These are phyloP conservation scores for Polytolypa hystricis DNA, from an alignment of 2,329 filamentous ascomycete species.

Conservation along the genomic window DNA sequence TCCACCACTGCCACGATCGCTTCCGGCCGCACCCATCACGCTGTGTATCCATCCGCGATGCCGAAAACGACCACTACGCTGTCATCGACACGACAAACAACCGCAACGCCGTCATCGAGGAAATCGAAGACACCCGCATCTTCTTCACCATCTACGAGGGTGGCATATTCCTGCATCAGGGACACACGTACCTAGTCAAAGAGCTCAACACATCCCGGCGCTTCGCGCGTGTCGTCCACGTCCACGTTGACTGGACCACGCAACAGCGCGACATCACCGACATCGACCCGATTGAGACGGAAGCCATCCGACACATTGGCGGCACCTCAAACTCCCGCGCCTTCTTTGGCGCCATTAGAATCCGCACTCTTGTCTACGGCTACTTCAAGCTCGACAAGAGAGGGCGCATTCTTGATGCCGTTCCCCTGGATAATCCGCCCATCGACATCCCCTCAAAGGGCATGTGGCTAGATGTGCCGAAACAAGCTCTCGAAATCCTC, in stretches of 20 bases:
- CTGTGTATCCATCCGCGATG: constrained; percentile 79
- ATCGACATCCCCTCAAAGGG: constrained; percentile 76
- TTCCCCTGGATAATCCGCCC: constrained; percentile 86
- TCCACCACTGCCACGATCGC: constrained; percentile 79
- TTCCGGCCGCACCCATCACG: constrained; percentile 78
- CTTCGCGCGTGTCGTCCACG: constrained; percentile 77
- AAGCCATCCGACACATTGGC: constrained; percentile 66
- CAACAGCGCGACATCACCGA: constrained; percentile 88
- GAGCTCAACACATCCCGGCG: constrained; percentile 72
- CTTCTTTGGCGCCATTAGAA: constrained; percentile 77
- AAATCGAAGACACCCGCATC: constrained; percentile 89
- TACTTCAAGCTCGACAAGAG: constrained; percentile 95
- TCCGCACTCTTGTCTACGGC: constrained; percentile 81
- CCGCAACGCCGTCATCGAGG: constrained; percentile 70
- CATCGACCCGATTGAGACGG: constrained; percentile 84
- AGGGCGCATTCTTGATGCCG: constrained; percentile 76
- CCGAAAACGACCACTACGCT: constrained; percentile 83
- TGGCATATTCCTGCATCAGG: constrained; percentile 93
- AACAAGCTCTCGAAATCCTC: constrained; percentile 66
- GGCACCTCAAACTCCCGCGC: constrained; percentile 52
- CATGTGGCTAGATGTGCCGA: constrained; percentile 91
- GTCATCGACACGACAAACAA: constrained; percentile 75
- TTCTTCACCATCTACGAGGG: constrained; percentile 96
- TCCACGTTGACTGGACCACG: constrained; percentile 91
- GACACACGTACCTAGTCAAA: constrained; percentile 81